A percentile compares a stretch with the other conserved stretches of the same genome.
These are phyloP conservation scores for Fusarium austroafricanum DNA, from an alignment of 2,329 filamentous ascomycete genomes.

Conservation along the genomic window DNA sequence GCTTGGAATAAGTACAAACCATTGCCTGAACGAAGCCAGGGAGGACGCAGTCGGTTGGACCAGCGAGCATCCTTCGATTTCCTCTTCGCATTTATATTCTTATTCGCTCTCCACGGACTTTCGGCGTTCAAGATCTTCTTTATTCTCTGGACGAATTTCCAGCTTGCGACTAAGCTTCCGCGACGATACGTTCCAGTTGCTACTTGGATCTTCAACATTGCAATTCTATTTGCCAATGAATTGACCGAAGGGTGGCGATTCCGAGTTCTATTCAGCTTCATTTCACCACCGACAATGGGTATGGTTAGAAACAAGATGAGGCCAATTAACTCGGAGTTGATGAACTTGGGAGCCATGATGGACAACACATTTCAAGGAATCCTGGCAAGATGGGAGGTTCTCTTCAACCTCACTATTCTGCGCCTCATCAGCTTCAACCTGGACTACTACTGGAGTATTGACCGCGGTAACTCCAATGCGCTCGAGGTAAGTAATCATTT, in stretches of 20 bases:
- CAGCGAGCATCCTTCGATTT: conserved; percentile 86
- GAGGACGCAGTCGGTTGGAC: conserved; percentile 68
- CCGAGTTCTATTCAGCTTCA: conserved; percentile 67
- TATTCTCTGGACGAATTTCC: conserved; percentile 86
- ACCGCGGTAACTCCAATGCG: conserved; percentile 70
- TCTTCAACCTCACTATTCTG: conserved; percentile 95
- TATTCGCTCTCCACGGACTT: conserved; percentile 83
- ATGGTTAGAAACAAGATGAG: conserved; percentile 44
- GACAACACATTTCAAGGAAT: conserved; percentile 81
- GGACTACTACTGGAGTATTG: conserved; percentile 93
- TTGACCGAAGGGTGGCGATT: conserved; percentile 81
- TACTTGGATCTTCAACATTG: conserved; percentile 93
- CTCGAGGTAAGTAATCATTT: conserved; percentile 77
- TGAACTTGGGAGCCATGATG: conserved; percentile 75
- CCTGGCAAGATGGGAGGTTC: conserved; percentile 93
- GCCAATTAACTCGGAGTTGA: conserved; percentile 56
- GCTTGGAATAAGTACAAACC: conserved; percentile 71
- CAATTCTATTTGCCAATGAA: conserved; percentile 90
- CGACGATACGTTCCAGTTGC: conserved; percentile 75
- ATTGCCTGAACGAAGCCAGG: conserved; percentile 50
- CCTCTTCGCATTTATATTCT: conserved; percentile 81
- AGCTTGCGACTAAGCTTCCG: conserved; percentile 78
- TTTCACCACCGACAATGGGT: conserved; percentile 54
- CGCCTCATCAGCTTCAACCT: conserved; percentile 96
- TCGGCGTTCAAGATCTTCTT: conserved; percentile 84